Base-by-base conservation (phyloP, 2,329 filamentous ascomycete genomes). In the Aspergillus oerlinghausenensis region DNA sequence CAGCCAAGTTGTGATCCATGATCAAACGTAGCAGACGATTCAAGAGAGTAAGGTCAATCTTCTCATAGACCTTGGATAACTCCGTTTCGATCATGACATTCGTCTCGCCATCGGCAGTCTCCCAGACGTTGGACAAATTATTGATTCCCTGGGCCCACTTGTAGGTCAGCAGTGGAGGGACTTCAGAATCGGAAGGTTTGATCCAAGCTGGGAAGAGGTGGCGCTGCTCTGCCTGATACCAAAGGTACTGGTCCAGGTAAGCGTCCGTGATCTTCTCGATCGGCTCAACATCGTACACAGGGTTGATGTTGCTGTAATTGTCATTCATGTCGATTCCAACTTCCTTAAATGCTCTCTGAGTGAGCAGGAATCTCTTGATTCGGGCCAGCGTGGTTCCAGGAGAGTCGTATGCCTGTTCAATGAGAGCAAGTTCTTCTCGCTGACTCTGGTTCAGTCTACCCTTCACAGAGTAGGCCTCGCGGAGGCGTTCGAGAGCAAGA, bases 131-230 rank as follows among this genome's bases (percentile, higher is more conserved):
- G 67, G 92, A 89, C 49, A 99, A 80, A 70, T 99, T 99, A 80
- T 99, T 99, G 80, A 99, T 97, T 51, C 94, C 94, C 73, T 99
- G 95, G 1, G 94, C 92, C 95, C 95, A 99, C 75, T 99, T 99
- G 82, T 99, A 99, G 0, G 90, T 90, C 58, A 99, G 78, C 17
- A 99, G 80, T 26, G 94, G 94, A 2, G 95, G 94, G 0, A 99
- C 94, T 74, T 99, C 95, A 0, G 93, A 96, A 71, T 99, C 94
- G 0, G 94, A 97, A 7, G 94, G 94, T 79, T 99, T 99, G 78
- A 99, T 97, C 94, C 94, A 99, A 19, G 91, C 89, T 2, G 94
- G 94, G 82, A 99, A 99, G 48, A 99, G 82, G 72, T 97, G 92
- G 53, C 94, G 87, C 74, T 97, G 93, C 68, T 99, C 94, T 45